phyloP scores from a whole-genome alignment of 331 rosid species.

The Cucumis variabilis region DNA sequence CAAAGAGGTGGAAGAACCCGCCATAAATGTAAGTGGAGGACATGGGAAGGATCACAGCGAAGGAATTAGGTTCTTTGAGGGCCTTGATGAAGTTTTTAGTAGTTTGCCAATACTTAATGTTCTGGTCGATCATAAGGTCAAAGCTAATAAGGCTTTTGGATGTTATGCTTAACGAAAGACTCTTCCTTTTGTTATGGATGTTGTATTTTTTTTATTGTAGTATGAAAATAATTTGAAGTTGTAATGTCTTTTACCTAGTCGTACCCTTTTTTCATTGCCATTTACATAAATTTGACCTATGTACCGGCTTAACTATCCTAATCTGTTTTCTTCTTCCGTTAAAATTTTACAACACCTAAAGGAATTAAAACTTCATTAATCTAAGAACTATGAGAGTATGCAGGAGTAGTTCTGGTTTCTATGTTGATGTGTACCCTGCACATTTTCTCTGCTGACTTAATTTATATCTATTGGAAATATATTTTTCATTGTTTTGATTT shows the following conservation, averaged over 20 bases:
- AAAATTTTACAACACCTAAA: neutral
- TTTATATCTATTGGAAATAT: neutral
- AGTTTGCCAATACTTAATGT: slow-evolving; percentile 92
- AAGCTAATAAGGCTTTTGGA: too few species aligned
- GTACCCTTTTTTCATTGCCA: neutral
- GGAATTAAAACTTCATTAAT: neutral
- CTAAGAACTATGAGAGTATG: neutral
- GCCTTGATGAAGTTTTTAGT: slow-evolving; percentile 91
- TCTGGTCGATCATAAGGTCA: slow-evolving; percentile 83
- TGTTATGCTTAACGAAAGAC: slow-evolving; percentile 32
- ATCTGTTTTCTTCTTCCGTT: neutral
- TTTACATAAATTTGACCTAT: neutral
- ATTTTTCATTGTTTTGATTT: neutral
- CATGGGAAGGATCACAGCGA: slow-evolving; percentile 79
- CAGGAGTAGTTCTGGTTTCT: neutral
- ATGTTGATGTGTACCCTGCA: neutral
- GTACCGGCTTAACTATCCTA: too few species aligned
- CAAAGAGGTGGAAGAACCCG: slow-evolving; percentile 86
- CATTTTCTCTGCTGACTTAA: slow-evolving; percentile 13
- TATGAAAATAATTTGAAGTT: slow-evolving; percentile 6
- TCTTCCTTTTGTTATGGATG: slow-evolving; percentile 31
- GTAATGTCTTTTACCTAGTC: slow-evolving; percentile 13
- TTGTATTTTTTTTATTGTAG: slow-evolving; percentile 12
- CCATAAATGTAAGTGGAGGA: slow-evolving; percentile 44
- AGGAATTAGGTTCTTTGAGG: slow-evolving; percentile 88